Percentiles rank a stretch among this genome's conserved stretches.
phyloP scores from a whole-genome alignment of 805 yeast genomes.

The Candida ficus region DNA sequence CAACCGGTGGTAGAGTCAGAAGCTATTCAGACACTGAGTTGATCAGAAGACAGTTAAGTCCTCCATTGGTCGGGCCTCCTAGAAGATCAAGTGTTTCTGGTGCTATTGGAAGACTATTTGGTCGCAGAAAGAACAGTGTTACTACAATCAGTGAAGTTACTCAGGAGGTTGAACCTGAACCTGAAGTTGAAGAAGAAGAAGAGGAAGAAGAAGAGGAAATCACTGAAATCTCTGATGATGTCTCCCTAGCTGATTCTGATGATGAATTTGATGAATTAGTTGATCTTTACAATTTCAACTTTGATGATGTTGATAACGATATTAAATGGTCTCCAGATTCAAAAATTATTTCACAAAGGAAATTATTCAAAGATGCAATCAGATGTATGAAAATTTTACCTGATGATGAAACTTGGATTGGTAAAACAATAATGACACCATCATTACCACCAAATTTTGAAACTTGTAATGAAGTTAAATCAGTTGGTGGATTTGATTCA shows the following conservation, averaged over 20 bases:
- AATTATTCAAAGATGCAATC: conserved; percentile 44
- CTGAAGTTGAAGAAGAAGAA: not conserved
- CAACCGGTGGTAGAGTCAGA: conserved; percentile 16
- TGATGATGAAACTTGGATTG: conserved; percentile 49
- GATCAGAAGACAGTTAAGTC: conserved; percentile 22
- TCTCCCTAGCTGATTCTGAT: too few species aligned
- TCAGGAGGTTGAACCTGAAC: not conserved
- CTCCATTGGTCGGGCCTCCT: conserved; percentile 10
- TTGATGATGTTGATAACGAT: conserved; percentile 6
- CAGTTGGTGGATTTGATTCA: not conserved
- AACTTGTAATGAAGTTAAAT: conserved; percentile 5
- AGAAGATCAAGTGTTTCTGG: conserved; percentile 15
- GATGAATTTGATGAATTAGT: not conserved
- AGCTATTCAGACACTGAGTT: conserved; percentile 25
- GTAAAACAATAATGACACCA: conserved; percentile 34
- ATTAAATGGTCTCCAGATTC: conserved; percentile 45
- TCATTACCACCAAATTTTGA: conserved; percentile 8
- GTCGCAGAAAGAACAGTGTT: conserved; percentile 1
- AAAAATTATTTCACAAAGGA: conserved; percentile 32
- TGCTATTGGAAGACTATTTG: conserved; percentile 5
- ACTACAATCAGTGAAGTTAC: not conserved
- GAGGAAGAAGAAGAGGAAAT: conserved; percentile 22
- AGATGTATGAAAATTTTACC: conserved; percentile 53
- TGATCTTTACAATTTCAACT: not conserved
- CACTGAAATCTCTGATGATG: conserved; percentile 11